phyloP scores from a whole-genome alignment of 1,139 yeast species.

The Protomyces macrosporus region DNA sequence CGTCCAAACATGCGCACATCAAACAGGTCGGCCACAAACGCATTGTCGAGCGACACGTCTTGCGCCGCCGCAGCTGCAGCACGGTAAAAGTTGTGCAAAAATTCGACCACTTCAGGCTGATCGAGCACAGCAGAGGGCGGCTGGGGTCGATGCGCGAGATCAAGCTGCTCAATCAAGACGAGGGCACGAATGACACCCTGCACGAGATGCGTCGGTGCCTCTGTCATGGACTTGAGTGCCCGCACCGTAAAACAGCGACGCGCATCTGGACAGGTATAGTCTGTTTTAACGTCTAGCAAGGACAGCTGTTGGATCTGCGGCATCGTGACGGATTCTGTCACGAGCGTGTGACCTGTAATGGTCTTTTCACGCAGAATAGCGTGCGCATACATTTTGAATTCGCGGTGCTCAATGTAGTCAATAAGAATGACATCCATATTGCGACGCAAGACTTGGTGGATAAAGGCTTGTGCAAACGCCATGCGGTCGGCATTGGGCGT shows the following conservation, averaged over 20 bases:
- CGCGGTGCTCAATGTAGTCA: constrained; percentile 15
- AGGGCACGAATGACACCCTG: neutral
- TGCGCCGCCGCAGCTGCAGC: constrained; percentile 1
- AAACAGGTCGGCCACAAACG: neutral
- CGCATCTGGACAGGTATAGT: neutral
- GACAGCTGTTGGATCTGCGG: neutral
- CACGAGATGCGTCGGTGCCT: neutral
- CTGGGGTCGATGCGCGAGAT: neutral
- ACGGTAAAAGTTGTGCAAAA: constrained; percentile 3
- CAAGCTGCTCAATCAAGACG: neutral
- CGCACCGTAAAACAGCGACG: neutral
- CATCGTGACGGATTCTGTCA: neutral
- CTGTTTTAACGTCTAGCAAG: neutral
- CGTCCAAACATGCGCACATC: neutral
- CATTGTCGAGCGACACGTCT: neutral
- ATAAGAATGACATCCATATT: constrained; percentile 18
- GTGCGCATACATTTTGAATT: constrained; percentile 17
- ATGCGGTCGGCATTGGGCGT: neutral
- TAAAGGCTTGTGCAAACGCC: neutral
- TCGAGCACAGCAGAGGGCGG: neutral
- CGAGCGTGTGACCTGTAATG: neutral
- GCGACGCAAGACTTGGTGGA: neutral
- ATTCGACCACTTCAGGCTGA: neutral
- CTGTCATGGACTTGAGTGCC: neutral
- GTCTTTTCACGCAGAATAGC: constrained; percentile 6